These are phyloP conservation scores for Fusarium nygamai DNA, from an alignment of 2,329 filamentous ascomycete species.

Conservation along the genomic window DNA sequence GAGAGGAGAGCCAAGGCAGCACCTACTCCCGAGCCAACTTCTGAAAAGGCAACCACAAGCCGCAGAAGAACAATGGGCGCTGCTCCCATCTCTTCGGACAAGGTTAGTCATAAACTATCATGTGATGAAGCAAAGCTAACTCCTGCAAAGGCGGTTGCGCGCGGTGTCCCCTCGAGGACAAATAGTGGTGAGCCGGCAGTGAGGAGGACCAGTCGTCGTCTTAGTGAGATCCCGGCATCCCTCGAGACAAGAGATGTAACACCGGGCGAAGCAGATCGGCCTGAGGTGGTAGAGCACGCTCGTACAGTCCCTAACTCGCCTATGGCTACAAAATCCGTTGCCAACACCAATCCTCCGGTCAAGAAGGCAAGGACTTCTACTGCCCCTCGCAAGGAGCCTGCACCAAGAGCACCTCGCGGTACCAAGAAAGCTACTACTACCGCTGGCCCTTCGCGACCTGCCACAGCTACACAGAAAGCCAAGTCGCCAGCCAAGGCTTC, in stretches of 20 bases:
- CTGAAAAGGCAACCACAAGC: slow-evolving; percentile 48
- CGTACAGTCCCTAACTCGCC: slow-evolving; percentile 52
- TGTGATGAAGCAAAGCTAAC: background rate
- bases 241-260: slow-evolving; percentile 33
- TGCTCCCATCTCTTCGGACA: slow-evolving; percentile 39
- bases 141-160: slow-evolving; percentile 47
- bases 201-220: slow-evolving; percentile 56
- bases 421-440: slow-evolving; percentile 50
- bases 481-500: slow-evolving; percentile 21
- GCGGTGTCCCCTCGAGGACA: slow-evolving; percentile 45
- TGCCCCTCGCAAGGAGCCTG: slow-evolving; percentile 56
- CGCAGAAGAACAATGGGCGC: slow-evolving; percentile 71
- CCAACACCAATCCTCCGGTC: slow-evolving; percentile 56
- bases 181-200: slow-evolving; percentile 38
- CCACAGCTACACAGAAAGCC: slow-evolving; percentile 15
- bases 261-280: slow-evolving; percentile 1
- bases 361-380: slow-evolving; percentile 69
- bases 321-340: slow-evolving; percentile 52
- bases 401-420: slow-evolving; percentile 45
- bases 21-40: slow-evolving; percentile 59
- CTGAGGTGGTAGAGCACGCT: slow-evolving; percentile 36
- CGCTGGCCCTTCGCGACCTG: slow-evolving; percentile 23
- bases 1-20: slow-evolving; percentile 71
- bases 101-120: slow-evolving; percentile 35
- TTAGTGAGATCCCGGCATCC: slow-evolving; percentile 59